Evolutionary conservation across 192 early-diverging fungal species (phyloP).

Genomic region (Anaeromyces robustus): DNA sequence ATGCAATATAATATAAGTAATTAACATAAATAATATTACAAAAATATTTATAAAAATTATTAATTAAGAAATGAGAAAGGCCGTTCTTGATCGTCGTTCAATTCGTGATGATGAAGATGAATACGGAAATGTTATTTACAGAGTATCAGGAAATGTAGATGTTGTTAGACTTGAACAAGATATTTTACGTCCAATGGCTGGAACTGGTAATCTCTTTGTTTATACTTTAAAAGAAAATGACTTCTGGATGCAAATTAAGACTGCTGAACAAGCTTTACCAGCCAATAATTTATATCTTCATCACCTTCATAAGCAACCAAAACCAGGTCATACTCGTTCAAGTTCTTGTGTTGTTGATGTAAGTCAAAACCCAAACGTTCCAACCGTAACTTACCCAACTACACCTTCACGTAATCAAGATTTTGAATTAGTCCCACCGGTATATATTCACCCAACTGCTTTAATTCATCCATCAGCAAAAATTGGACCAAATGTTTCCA

Average conservation of each 20-base stretch:
- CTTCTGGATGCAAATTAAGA: slow-evolving; percentile 97
- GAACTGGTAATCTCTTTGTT: slow-evolving; percentile 68
- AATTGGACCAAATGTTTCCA: slow-evolving; percentile 91
- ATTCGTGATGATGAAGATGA: slow-evolving; percentile 20
- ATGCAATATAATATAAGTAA: no score
- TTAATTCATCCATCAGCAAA: slow-evolving; percentile 77
- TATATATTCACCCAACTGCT: slow-evolving; percentile 89
- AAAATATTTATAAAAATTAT: no score
- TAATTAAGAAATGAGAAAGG: slow-evolving; percentile 49
- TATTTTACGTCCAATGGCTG: slow-evolving; percentile 69
- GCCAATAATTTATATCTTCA: slow-evolving; percentile 89
- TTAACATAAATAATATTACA: no score
- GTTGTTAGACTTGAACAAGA: slow-evolving; percentile 82
- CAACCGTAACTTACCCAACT: neutral
- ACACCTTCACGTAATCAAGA: slow-evolving; percentile 9
- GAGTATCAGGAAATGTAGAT: slow-evolving; percentile 26
- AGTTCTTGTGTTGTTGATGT: neutral
- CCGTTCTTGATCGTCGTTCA: slow-evolving; percentile 51
- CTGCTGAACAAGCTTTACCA: slow-evolving; percentile 69
- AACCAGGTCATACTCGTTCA: neutral
- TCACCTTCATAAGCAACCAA: slow-evolving; percentile 27
- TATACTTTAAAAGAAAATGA: slow-evolving; percentile 54
- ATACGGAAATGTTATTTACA: slow-evolving; percentile 20
- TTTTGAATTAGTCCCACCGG: slow-evolving; percentile 73
- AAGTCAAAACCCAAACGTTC: neutral